Evolutionary conservation across 176 grass and related monocot species (phyloP).

Genomic region (bread wheat (Triticum aestivum)): IWGSC_CS_RefSeq_v2.1 NC_057794.1:362550165-362550664

Average conservation of each 20-base stretch:
- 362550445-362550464: not conserved
- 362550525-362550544: not conserved
- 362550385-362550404: not conserved
- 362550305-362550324: conserved; percentile 13
- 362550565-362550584: conserved; percentile 13
- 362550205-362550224: not conserved
- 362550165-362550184: not conserved
- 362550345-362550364: not conserved
- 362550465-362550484: not conserved
- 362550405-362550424: conserved; percentile 31
- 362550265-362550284: not conserved
- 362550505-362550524: not conserved
- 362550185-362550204: not conserved
- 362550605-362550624: not conserved
- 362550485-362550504: not conserved
- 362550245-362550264: conserved; percentile 14
- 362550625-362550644: conserved; percentile 25
- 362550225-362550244: conserved; percentile 5
- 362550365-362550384: conserved; percentile 12
- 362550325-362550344: not conserved
- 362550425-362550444: conserved; percentile 1
- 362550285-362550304: not conserved
- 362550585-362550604: conserved; percentile 31
- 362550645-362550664: conserved; percentile 18
- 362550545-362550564: conserved; percentile 44